These are phyloP conservation scores for Polysphondylium violaceum DNA, from an alignment of 78 protist genomes.

Conservation along the genomic window DNA sequence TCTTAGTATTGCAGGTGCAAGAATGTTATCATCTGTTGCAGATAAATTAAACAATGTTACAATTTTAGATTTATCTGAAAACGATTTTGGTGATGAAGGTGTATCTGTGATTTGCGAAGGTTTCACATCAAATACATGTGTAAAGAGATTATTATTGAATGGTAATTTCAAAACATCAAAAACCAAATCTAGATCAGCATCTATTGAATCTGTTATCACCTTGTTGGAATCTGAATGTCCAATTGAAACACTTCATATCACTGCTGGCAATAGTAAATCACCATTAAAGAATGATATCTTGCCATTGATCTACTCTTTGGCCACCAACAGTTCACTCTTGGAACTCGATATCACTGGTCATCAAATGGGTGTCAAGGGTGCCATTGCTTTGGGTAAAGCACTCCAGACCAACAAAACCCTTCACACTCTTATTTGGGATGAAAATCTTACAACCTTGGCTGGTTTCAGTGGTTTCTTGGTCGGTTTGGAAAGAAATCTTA, in stretches of 20 bases:
- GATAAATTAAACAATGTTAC: constrained; percentile 60
- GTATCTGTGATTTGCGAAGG: constrained; percentile 75
- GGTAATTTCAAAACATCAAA: constrained; percentile 79
- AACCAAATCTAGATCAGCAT: constrained; percentile 66
- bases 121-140: constrained; percentile 30
- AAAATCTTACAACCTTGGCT: constrained; percentile 35
- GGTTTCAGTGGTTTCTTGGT: constrained; percentile 73
- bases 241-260: constrained; percentile 52
- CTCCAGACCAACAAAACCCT: constrained; percentile 82
- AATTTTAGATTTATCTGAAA: constrained; percentile 67
- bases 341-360: constrained; percentile 81
- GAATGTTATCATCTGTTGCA: constrained; percentile 67
- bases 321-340: constrained; percentile 62
- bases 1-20: constrained; percentile 82
- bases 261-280: constrained; percentile 55
- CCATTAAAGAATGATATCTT: constrained; percentile 69
- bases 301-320: constrained; percentile 78
- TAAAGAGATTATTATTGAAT: constrained; percentile 68
- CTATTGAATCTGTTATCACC: constrained; percentile 68
- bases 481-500: constrained; percentile 75
- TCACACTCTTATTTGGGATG: constrained; percentile 77
- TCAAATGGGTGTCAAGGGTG: constrained; percentile 86
- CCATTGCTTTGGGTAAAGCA: constrained; percentile 83
- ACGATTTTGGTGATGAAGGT: constrained; percentile 86
- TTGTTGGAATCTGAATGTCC: constrained; percentile 44